Conservation (phyloP, 345 rosid genomes). For the Punica granatum region DNA sequence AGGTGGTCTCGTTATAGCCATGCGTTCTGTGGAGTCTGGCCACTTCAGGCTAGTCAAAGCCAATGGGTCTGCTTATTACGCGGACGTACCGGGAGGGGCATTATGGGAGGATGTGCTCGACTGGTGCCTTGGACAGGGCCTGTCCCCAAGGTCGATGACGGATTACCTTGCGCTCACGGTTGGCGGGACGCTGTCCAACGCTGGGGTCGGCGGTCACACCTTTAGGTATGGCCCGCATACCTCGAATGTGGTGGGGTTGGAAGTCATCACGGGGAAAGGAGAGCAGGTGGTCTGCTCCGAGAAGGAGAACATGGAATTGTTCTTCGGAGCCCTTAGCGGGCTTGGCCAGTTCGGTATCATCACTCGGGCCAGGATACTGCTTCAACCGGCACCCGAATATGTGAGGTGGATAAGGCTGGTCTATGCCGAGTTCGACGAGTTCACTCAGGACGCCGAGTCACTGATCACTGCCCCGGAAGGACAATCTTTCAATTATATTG, state of each 20-base stretch:
- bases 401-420: conserved; percentile 90
- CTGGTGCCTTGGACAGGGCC: conserved; percentile 18
- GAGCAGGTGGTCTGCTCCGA: conserved; percentile 1
- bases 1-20: conserved; percentile 34
- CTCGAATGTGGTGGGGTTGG: conserved; percentile 35
- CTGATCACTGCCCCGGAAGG: conserved; percentile 52
- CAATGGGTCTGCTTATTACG: conserved; percentile 5
- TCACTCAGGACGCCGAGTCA: conserved; percentile 66
- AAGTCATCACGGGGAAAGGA: conserved; percentile 40
- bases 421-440: conserved; percentile 61
- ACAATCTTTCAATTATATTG: conserved; percentile 73
- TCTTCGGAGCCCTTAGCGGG: conserved; percentile 8
- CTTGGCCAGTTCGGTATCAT: conserved; percentile 13
- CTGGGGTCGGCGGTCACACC: conserved; percentile 39
- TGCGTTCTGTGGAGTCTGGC: conserved; percentile 20
- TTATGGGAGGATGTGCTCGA: conserved; percentile 35
- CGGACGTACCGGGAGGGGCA: conserved; percentile 32
- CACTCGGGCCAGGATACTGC: conserved; percentile 9
- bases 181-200: conserved; percentile 45
- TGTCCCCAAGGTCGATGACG: conserved; percentile 38
- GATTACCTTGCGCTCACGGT: conserved; percentile 37
- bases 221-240: conserved; percentile 38
- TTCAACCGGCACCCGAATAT: conserved; percentile 29
- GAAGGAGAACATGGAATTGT: conserved; percentile 1
- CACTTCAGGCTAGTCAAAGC: background rate